Base-by-base conservation (phyloP, 139 green algal genomes). In the Microglena sp. region DNA sequence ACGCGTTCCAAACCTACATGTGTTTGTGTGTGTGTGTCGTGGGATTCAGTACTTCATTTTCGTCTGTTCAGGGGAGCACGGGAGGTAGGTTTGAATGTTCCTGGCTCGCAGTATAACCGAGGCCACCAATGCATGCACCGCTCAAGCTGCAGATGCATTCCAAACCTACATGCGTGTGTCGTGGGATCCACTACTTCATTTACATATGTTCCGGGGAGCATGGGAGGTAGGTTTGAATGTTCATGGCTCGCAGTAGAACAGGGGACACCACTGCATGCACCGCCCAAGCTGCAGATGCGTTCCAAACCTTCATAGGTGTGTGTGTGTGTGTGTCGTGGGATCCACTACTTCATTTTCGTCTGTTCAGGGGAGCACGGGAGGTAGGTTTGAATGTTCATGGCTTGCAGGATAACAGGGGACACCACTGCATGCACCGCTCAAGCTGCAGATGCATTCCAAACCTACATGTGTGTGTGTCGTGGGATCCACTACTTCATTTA, bases 401-500 rank as follows among this genome's bases (percentile, higher is more conserved):
- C 72, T 1, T 77, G 78, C 60, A 96, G 75, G 44, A 89, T 28
- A 33, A 73, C 55, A 32, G 81, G 80, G 7, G 88, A 67, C 40
- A 89, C 28, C 44, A 90, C 7, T 45, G 74, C 74, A 67, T 96
- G 85, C 40, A 83, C 45, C 21, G 63, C 24, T 89, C 89, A 96
- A 0, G 84, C 86, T 5, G 79, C 54, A 28, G 67, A 55, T 1
- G 70, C 61, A 28, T 24, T 61, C 44, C 80, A 87, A 26, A 83
- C 73, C 78, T 85, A 45, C 4, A 21, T n/a, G n/a, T n/a, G n/a
- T n/a, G n/a, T n/a, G n/a, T n/a, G n/a, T n/a, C n/a, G n/a, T n/a
- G n/a, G n/a, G n/a, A n/a, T n/a, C n/a, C n/a, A n/a, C n/a, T n/a
- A n/a, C n/a, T n/a, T n/a, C n/a, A n/a, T n/a, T n/a, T n/a, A n/a